Evolutionary conservation across 1,284 basidiomycete species (phyloP), one percentile per base, ranked within the genome.

Genomic region (Boletus semigastroideus): DNA sequence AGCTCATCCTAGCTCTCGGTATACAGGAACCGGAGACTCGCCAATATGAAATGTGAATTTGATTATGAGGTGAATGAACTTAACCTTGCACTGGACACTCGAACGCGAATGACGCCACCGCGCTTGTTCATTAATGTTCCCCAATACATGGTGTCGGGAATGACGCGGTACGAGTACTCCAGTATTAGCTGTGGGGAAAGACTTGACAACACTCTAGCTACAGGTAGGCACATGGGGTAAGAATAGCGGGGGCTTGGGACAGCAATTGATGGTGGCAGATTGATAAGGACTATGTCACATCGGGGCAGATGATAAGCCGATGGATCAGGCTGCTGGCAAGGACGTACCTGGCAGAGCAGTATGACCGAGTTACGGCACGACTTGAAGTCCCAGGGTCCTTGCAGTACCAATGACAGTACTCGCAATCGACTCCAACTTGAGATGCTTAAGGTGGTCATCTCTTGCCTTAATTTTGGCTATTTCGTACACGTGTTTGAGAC

Each of bases 401-500:
- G 93, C 93, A 59, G 87, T 90, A 50, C 91, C 94, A 59, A 95
- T 74, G 55, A 98, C 78, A 65, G 89, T 90, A 68, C 85, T 86
- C n/a, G 92, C 88, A 42, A 98, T 87, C 59, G 84, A 83, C 77
- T 95, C 90, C 61, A 94, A 78, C 54, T 83, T 81, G 56, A 95
- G 78, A 65, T 89, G 87, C 74, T 84, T 87, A 76, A 96, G 75
- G 68, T 92, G 89, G 52, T 89, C 87, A 74, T 99, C 97, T 62
- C 81, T 84, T 55, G 86, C 82, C 78, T 99, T 99, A 71, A 99
- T 91, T 79, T 92, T 97, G 36, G 97, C 94, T 67, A 99, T 98
- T 78, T 99, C 97, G 73, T 97, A 99, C 66, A 99, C 82, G 75
- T 98, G 95, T 78, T 99, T 99, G 65, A 99, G 80, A 60, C 84